Conservation (phyloP, 345 rosid genomes). For the Carallia brachiata region DNA sequence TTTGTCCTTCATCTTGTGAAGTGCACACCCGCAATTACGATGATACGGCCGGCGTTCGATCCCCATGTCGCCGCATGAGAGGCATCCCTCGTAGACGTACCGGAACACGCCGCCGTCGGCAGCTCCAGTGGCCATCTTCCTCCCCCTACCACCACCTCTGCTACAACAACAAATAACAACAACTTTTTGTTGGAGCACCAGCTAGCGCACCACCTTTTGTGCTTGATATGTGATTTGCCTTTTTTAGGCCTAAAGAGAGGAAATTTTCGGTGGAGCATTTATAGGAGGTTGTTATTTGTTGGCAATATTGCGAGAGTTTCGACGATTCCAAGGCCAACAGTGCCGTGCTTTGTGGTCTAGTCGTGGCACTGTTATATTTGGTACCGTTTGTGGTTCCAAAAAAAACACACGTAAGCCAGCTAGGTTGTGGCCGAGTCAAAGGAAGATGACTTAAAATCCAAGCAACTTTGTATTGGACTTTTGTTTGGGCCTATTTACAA, state of each 20-base stretch:
- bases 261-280: neutral
- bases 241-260: neutral
- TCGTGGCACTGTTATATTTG: neutral
- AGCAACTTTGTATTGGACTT: too few species aligned
- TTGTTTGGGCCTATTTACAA: too few species aligned
- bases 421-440: too few species aligned
- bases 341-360: neutral
- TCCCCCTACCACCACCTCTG: neutral
- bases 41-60: slow-evolving; percentile 67
- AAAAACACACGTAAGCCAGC: too few species aligned
- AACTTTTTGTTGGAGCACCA: too few species aligned
- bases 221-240: too few species aligned
- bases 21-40: slow-evolving; percentile 59
- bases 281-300: neutral
- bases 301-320: neutral
- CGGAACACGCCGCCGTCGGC: slow-evolving; percentile 61
- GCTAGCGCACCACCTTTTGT: too few species aligned
- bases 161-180: neutral
- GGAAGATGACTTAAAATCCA: too few species aligned
- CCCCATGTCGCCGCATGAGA: slow-evolving; percentile 43
- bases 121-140: slow-evolving; percentile 43
- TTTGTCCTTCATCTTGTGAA: slow-evolving; percentile 37
- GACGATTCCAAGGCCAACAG: neutral
- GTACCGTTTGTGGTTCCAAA: too few species aligned
- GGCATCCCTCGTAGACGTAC: slow-evolving; percentile 53